Evolutionary conservation across 2,329 filamentous ascomycete genomes (phyloP), one percentile per base, ranked within the genome.

Genomic region (Xylaria sp.): DNA sequence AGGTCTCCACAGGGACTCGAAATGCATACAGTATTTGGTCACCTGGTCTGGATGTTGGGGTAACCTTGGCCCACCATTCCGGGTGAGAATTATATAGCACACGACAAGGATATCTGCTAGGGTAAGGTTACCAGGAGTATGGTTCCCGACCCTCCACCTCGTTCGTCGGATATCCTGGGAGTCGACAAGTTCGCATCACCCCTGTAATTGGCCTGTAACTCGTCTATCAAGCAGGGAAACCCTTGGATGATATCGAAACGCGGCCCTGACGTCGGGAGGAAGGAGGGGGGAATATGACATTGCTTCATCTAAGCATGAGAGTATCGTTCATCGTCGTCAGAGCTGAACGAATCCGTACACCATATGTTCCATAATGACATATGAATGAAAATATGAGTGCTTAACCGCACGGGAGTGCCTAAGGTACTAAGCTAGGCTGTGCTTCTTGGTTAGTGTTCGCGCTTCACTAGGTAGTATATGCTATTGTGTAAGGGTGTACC

Each of bases 91-190:
- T 58, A 66, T 57, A 64, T 55, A 55, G 48, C 66, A 56, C 46
- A 9, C n/a, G 7, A 9, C 23, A 33, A 39, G 54, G 31, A 49
- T 63, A 51, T n/a, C 28, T 62, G 64, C 69, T 25, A 62, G 69
- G 69, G 57, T 69, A 49, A 43, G 60, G 69, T 69, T 71, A 69
- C 69, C 69, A 71, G 67, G 67, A 71, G 57, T 67, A 52, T 70
- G 69, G 69, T 71, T 70, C 69, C 67, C 54, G 66, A 70, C 69
- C 69, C 69, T 71, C 67, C 67, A 64, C 54, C 33, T 69, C 60
- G 60, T 51, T n/a, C 54, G 68, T 61, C 56, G 68, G 60, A 63
- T 67, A 64, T 64, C 52, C 64, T 65, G 68, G 64, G 64, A 64
- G 43, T 23, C 46, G 28, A 64, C 51, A 36, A 61, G 49, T 52